phyloP scores from a whole-genome alignment of 2,329 filamentous ascomycete genomes.

The Colletotrichum orchidophilum region DNA sequence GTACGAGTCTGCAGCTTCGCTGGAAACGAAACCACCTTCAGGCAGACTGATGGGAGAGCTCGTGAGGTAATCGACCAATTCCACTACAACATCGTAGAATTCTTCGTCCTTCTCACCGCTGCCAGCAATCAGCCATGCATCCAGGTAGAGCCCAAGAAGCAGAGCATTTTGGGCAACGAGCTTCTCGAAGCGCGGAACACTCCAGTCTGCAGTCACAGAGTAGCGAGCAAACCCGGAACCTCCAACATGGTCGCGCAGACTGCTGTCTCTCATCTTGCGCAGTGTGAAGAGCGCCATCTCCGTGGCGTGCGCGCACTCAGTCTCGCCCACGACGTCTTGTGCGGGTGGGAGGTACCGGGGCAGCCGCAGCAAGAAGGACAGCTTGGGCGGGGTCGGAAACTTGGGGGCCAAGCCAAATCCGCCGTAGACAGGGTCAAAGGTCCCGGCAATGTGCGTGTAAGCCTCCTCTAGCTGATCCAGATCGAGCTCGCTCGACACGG shows the following conservation, averaged over 20 bases:
- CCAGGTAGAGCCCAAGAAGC: conserved; percentile 83
- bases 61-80: conserved; percentile 88
- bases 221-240: conserved; percentile 73
- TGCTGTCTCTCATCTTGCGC: conserved; percentile 72
- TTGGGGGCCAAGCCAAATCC: conserved; percentile 88
- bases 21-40: conserved; percentile 83
- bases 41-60: conserved; percentile 72
- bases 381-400: conserved; percentile 87
- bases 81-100: conserved; percentile 80
- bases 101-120: conserved; percentile 67
- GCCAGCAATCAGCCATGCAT: conserved; percentile 75
- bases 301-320: conserved; percentile 77
- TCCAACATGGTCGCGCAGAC: conserved; percentile 65
- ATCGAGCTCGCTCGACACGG: conserved; percentile 76
- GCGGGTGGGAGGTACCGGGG: conserved; percentile 77
- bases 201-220: conserved; percentile 92
- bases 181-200: conserved; percentile 95
- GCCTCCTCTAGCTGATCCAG: conserved; percentile 93
- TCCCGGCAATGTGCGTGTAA: conserved; percentile 79
- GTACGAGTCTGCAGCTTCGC: conserved; percentile 89
- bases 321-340: conserved; percentile 84
- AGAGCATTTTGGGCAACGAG: conserved; percentile 94
- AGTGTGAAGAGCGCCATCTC: conserved; percentile 86
- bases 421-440: conserved; percentile 81
- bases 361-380: conserved; percentile 83